Evolutionary conservation across 2,329 filamentous ascomycete genomes (phyloP).

Genomic region (Penicillium nordicum): DNA sequence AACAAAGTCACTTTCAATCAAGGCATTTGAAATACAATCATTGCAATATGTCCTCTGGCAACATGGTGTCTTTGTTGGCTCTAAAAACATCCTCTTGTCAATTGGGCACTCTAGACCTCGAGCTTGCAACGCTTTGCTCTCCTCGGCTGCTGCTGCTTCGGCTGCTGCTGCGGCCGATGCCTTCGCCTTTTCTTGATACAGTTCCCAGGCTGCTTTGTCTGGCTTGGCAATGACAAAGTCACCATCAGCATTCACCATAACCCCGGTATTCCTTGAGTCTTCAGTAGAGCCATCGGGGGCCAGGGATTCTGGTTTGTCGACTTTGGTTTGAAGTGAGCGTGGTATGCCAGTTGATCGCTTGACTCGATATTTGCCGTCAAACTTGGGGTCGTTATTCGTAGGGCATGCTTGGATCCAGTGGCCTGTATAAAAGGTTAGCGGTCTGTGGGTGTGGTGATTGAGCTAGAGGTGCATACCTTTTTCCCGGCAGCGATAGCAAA

Average conservation of each 20-base stretch:
- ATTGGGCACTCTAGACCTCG: conserved; percentile 87
- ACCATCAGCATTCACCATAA: conserved; percentile 97
- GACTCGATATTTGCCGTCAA: conserved; percentile 86
- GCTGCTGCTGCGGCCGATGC: conserved; percentile 78
- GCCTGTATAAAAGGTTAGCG: conserved; percentile 47
- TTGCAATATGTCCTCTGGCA: conserved; percentile 98
- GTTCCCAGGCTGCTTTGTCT: conserved; percentile 93
- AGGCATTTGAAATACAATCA: conserved; percentile 98
- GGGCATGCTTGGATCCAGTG: conserved; percentile 98
- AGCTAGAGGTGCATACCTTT: conserved; percentile 56
- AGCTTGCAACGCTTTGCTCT: conserved; percentile 82
- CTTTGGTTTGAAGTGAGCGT: conserved; percentile 88
- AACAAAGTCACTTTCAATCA: conserved; percentile 96
- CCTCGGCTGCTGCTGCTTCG: conserved; percentile 70
- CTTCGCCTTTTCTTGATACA: conserved; percentile 92
- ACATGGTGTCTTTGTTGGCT: conserved; percentile 98
- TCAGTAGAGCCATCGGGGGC: conserved; percentile 73
- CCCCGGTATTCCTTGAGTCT: conserved; percentile 75
- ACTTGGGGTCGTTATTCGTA: conserved; percentile 96
- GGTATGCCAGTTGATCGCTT: conserved; percentile 97
- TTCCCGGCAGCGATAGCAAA: conserved; percentile 93
- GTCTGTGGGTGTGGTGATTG: neutral
- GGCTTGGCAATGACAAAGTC: conserved; percentile 96
- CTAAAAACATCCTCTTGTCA: conserved; percentile 97
- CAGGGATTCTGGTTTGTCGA: conserved; percentile 81